Evolutionary conservation across 345 rosid species (phyloP).

Genomic region (Brassica incana): DNA sequence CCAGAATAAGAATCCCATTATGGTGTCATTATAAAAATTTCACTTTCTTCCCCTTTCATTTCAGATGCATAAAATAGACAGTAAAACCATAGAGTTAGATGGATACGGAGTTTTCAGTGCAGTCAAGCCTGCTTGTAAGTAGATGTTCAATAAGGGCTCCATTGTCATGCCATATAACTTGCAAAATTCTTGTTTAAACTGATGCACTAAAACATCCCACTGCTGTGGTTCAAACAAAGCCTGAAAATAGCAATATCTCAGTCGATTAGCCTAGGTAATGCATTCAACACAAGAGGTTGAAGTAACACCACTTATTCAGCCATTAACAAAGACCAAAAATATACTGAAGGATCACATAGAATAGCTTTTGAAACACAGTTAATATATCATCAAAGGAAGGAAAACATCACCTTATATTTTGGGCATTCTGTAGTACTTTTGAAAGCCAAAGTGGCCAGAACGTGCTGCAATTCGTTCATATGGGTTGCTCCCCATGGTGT

Average conservation of each 20-base stretch:
- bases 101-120: slow-evolving; percentile 98
- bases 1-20: slow-evolving; percentile 1
- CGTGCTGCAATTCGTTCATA: slow-evolving; percentile 82
- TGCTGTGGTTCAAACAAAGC: slow-evolving; percentile 81
- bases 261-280: slow-evolving; percentile 18
- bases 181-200: slow-evolving; percentile 91
- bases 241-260: slow-evolving; percentile 42
- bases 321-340: not conserved
- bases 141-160: slow-evolving; percentile 89
- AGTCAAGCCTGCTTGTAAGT: slow-evolving; percentile 93
- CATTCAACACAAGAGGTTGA: not conserved
- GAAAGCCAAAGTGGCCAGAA: slow-evolving; percentile 84
- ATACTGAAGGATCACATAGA: slow-evolving; percentile 3
- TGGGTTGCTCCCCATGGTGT: slow-evolving; percentile 87
- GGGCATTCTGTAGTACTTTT: slow-evolving; percentile 74
- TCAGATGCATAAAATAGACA: slow-evolving; percentile 11
- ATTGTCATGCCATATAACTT: slow-evolving; percentile 92
- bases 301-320: slow-evolving; percentile 2
- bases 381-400: slow-evolving; percentile 9
- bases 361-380: slow-evolving; percentile 11
- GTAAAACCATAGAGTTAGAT: slow-evolving; percentile 18
- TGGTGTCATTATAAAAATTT: not conserved
- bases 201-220: slow-evolving; percentile 91
- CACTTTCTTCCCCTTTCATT: slow-evolving; percentile 6
- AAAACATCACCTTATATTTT: slow-evolving; percentile 68